A percentile compares a stretch with the other conserved stretches of the same genome.
These are phyloP conservation scores for Colletotrichum sublineola DNA, from an alignment of 2,329 filamentous ascomycete genomes.

Conservation along the genomic window DNA sequence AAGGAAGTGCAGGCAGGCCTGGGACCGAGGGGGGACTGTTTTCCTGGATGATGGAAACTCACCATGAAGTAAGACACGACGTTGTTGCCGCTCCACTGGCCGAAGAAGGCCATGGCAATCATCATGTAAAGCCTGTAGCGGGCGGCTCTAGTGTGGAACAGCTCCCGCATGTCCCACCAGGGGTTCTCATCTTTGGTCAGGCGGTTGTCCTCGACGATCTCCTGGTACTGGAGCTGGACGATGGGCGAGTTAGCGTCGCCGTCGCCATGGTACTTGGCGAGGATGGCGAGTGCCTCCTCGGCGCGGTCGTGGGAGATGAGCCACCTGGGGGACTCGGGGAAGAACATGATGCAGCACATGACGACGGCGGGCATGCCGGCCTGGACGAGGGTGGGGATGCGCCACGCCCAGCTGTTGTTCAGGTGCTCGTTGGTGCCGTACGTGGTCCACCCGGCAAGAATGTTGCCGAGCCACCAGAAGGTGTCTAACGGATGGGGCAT, in stretches of 20 bases:
- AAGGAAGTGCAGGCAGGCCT: too few species aligned
- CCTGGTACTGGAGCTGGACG: conserved; percentile 69
- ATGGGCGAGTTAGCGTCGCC: conserved; percentile 65
- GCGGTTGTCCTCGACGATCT: conserved; percentile 65
- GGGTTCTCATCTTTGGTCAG: conserved; percentile 66
- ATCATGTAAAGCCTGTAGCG: conserved; percentile 65
- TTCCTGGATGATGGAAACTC: too few species aligned
- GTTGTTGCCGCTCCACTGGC: conserved; percentile 61
- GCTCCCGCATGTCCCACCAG: conserved; percentile 71
- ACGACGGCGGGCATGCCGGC: conserved; percentile 58
- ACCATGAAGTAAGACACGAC: conserved; percentile 58
- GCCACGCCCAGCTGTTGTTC: conserved; percentile 64
- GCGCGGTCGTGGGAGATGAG: conserved; percentile 73
- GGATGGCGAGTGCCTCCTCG: conserved; percentile 67
- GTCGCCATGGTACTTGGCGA: conserved; percentile 72
- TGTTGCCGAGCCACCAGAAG: conserved; percentile 63
- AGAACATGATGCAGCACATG: conserved; percentile 71
- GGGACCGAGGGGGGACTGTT: too few species aligned
- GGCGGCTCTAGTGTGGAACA: conserved; percentile 61
- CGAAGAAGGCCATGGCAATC: conserved; percentile 65
- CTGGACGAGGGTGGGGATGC: conserved; percentile 69
- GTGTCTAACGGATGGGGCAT: conserved; percentile 49
- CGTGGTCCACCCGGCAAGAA: conserved; percentile 51
- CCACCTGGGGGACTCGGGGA: conserved; percentile 82
- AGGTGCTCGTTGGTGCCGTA: conserved; percentile 53